Evolutionary conservation across 108 stramenopile genomes (phyloP).

Genomic region (Pseudonitzschia delicatissima): DNA sequence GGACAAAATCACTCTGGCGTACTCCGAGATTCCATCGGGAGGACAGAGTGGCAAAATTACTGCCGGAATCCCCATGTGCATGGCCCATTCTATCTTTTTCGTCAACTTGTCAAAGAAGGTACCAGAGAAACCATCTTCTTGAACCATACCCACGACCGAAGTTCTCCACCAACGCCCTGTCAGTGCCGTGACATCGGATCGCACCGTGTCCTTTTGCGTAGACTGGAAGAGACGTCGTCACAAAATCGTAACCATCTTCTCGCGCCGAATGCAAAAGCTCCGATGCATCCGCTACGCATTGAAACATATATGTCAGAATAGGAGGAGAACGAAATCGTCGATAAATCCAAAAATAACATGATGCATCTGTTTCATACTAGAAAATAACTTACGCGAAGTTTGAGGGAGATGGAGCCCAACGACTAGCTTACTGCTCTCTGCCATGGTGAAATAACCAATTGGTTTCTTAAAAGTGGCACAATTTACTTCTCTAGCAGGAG

Average conservation of each 20-base stretch:
- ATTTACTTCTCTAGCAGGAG: no score
- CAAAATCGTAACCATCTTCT: constrained; percentile 68
- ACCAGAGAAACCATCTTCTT: not conserved
- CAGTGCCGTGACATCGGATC: constrained; percentile 37
- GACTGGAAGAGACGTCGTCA: constrained; percentile 53
- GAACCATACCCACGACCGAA: constrained; percentile 37
- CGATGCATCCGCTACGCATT: constrained; percentile 45
- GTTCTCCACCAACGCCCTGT: constrained; percentile 44
- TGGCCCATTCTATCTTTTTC: constrained; percentile 80
- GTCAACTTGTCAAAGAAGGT: not conserved
- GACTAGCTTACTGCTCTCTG: constrained; percentile 2
- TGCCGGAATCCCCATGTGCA: constrained; percentile 89
- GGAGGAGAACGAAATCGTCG: not conserved
- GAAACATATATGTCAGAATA: not conserved
- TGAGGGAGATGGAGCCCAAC: constrained; percentile 6
- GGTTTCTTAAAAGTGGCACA: no score
- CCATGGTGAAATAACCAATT: not conserved
- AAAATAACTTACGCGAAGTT: constrained; percentile 5
- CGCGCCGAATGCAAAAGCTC: constrained; percentile 39
- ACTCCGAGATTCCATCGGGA: constrained; percentile 37
- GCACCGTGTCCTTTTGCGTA: constrained; percentile 9
- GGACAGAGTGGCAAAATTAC: constrained; percentile 76
- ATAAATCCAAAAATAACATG: no score
- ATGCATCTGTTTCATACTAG: no score
- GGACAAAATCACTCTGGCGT: constrained; percentile 53